Conservation (phyloP, 2,329 filamentous ascomycete genomes). For the Microsporum audouinii region DNA sequence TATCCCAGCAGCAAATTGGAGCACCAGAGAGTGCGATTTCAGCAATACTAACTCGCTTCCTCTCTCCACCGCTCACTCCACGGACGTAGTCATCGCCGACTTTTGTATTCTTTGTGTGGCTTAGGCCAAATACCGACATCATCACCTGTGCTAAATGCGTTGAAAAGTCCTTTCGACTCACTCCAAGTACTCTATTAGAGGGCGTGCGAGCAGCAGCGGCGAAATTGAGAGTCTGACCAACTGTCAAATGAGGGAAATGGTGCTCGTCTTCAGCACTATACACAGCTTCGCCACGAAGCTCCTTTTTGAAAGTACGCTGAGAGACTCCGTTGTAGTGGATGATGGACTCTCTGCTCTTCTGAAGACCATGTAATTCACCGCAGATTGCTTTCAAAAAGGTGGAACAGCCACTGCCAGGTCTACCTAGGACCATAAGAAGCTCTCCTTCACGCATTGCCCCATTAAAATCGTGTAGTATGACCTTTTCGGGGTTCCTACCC, state of each 20-base stretch:
- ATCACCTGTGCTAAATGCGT: conserved; percentile 30
- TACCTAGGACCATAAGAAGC: conserved; percentile 31
- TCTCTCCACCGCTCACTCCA: conserved; percentile 51
- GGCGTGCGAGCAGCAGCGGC: conserved; percentile 44
- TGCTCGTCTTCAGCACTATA: conserved; percentile 35
- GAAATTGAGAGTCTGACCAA: conserved; percentile 47
- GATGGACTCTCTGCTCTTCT: conserved; percentile 55
- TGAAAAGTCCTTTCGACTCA: conserved; percentile 35
- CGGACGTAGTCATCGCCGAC: conserved; percentile 47
- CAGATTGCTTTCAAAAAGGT: conserved; percentile 76
- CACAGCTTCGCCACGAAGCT: conserved; percentile 32
- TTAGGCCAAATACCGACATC: conserved; percentile 33
- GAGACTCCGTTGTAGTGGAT: conserved; percentile 64
- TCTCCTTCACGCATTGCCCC: conserved; percentile 43
- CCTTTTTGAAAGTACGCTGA: conserved; percentile 61
- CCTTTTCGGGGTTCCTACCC: conserved; percentile 40
- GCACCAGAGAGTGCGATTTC: conserved; percentile 30
- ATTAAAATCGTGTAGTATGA: conserved; percentile 45
- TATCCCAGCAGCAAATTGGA: conserved; percentile 34
- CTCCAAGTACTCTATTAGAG: conserved; percentile 28
- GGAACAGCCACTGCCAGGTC: conserved; percentile 48
- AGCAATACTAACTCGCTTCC: conserved; percentile 46
- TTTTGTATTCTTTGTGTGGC: conserved; percentile 38
- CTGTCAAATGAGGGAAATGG: conserved; percentile 48
- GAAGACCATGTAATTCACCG: conserved; percentile 70